Evolutionary conservation across 495 filamentous ascomycete genomes (phyloP).

Genomic region (Penicillium silybi): DNA sequence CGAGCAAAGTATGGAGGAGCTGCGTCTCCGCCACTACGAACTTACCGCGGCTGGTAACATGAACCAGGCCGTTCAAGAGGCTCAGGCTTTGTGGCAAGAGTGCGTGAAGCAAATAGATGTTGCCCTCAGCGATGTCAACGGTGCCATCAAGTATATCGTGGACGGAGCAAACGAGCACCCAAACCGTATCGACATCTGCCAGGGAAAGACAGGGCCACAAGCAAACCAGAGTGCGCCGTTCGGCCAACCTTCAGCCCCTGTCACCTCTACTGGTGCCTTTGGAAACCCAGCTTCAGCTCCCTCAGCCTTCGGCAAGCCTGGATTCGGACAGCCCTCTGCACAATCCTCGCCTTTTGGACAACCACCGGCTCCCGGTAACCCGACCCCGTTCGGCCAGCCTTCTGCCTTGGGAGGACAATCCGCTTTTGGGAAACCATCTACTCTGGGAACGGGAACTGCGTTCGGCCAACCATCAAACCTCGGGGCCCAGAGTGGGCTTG

Average conservation of each 20-base stretch:
- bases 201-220: slow-evolving; percentile 34
- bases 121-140: slow-evolving; percentile 61
- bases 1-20: slow-evolving; percentile 82
- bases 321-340: slow-evolving; percentile 20
- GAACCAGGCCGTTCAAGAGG: slow-evolving; percentile 63
- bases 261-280: slow-evolving; percentile 5
- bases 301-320: slow-evolving; percentile 22
- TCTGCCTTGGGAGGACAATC: slow-evolving; percentile 26
- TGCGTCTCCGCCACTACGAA: slow-evolving; percentile 65
- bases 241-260: slow-evolving; percentile 22
- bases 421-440: slow-evolving; percentile 18
- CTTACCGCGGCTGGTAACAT: slow-evolving; percentile 55
- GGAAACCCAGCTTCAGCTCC: slow-evolving; percentile 4
- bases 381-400: slow-evolving; percentile 25
- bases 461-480: slow-evolving; percentile 26
- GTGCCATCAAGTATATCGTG: slow-evolving; percentile 67
- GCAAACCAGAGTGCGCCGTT: slow-evolving; percentile 21
- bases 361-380: slow-evolving; percentile 21
- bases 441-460: slow-evolving; percentile 19
- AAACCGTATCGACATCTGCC: slow-evolving; percentile 71
- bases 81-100: slow-evolving; percentile 52
- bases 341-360: slow-evolving; percentile 36
- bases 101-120: slow-evolving; percentile 66
- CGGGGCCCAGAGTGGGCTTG: slow-evolving; percentile 3
- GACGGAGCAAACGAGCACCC: slow-evolving; percentile 69